Base-by-base conservation (phyloP, 768 basidiomycete genomes). In the Leccinum subgranulosum region DNA sequence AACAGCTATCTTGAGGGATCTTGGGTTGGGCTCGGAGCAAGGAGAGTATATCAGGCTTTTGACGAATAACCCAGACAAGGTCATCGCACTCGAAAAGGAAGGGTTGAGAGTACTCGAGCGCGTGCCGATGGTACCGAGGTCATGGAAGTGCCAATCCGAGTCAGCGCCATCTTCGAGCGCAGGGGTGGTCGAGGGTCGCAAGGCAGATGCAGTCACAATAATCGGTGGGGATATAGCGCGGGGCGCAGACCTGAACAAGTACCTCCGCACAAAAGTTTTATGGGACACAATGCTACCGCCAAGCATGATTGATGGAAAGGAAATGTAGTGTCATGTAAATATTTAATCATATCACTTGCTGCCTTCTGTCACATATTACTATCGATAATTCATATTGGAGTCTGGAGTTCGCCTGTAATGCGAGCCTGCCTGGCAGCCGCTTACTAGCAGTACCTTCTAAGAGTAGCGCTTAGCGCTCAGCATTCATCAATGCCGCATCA, bases 41-140 rank as follows among this genome's bases (percentile, higher is more conserved):
- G 78, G 73, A 59, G 81, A 83, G 66, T 83, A 84, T 47, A 82
- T 95, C 53, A 78, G 90, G 55, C 76, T 98, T 62, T 75, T 99
- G 73, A 99, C 97, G 57, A 99, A 99, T 74, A 99, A 99, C 73
- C 97, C 97, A 9, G 95, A 95, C 74, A 99, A 99, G 75, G 88
- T 99, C 43, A 81, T 84, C 60, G 94, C 94, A 47, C 74, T 98
- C 64, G 82, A 88, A 73, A 81, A 78, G 64, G 96, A 98, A 72
- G 91, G 93, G 3, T 9, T 99, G 53, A 75, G 71, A 17, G 83
- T 99, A 19, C 77, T 79, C 4, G 94, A 98, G 73, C 84, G 94
- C 14, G 91, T 98, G 7, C 81, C 90, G 48, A 98, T 99, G 96
- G 85, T 98, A 11, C 97, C 97, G 17, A 79, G 93, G 55, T 88